Percentiles rank a stretch among this genome's conserved stretches.
phyloP scores from a whole-genome alignment of 2,329 filamentous ascomycete genomes.

The Claviceps monticola region DNA sequence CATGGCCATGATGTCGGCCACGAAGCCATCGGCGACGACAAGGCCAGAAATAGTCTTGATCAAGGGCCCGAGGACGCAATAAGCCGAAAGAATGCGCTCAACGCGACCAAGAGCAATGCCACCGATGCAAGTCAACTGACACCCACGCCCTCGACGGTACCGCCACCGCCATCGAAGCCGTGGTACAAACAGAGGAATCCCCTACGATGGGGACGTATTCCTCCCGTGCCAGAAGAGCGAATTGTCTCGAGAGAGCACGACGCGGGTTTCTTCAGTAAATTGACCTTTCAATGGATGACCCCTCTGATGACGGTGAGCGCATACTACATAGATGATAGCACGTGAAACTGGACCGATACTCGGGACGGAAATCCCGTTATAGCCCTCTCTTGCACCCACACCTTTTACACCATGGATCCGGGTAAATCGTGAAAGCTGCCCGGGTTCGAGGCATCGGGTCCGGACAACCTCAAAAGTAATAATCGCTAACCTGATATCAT shows the following conservation, averaged over 20 bases:
- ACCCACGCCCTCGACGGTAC: conserved; percentile 23
- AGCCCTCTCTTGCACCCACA: background rate
- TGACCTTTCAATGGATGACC: conserved; percentile 85
- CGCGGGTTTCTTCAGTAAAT: conserved; percentile 58
- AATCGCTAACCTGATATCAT: background rate
- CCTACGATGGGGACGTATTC: conserved; percentile 42
- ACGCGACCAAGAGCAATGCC: conserved; percentile 33
- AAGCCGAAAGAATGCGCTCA: conserved; percentile 7
- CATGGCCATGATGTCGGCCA: background rate
- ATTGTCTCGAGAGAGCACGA: conserved; percentile 52
- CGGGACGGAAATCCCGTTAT: too few species aligned
- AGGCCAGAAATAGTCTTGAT: conserved; percentile 4
- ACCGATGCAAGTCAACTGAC: conserved; percentile 38
- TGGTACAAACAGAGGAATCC: conserved; percentile 54
- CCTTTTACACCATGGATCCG: background rate
- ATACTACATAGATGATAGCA: background rate
- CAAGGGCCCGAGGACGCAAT: conserved; percentile 9
- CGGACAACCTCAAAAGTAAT: background rate
- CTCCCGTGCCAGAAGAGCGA: conserved; percentile 40
- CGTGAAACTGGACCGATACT: too few species aligned
- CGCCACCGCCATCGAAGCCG: conserved; percentile 22
- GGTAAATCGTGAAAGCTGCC: background rate
- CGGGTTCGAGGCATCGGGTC: background rate
- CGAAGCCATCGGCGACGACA: background rate
- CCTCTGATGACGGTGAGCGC: conserved; percentile 61